phyloP scores from a whole-genome alignment of 1,284 basidiomycete species.

The Fomitopsis pinicola region DNA sequence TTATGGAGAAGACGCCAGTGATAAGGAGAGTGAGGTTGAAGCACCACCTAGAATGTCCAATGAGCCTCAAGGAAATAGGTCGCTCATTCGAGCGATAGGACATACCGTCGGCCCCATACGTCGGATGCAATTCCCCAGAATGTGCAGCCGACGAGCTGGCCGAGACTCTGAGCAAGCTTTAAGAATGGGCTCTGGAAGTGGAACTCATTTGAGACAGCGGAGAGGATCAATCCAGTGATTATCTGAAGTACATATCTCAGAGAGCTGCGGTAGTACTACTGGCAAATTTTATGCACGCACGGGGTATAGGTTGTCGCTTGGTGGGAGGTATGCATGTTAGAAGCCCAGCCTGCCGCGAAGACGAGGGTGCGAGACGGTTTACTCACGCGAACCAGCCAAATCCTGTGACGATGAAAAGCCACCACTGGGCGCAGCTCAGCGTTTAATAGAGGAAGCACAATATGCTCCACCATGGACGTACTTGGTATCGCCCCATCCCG shows the following conservation, averaged over 20 bases:
- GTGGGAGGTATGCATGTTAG: neutral
- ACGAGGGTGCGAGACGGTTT: slow-evolving; percentile 4
- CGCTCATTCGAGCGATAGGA: too few species aligned
- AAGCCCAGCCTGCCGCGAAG: neutral
- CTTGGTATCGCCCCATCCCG: slow-evolving; percentile 72
- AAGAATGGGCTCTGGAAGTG: slow-evolving; percentile 46
- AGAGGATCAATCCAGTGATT: slow-evolving; percentile 47
- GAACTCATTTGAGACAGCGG: slow-evolving; percentile 53
- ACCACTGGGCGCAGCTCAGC: slow-evolving; percentile 31
- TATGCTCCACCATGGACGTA: slow-evolving; percentile 17
- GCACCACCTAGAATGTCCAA: slow-evolving; percentile 33
- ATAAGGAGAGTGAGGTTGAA: slow-evolving; percentile 77
- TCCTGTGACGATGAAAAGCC: slow-evolving; percentile 51
- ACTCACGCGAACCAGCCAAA: slow-evolving; percentile 70
- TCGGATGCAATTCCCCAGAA: slow-evolving; percentile 60
- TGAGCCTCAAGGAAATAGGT: neutral
- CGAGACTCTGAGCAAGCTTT: slow-evolving; percentile 52
- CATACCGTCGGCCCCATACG: slow-evolving; percentile 51
- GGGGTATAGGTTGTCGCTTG: slow-evolving; percentile 1
- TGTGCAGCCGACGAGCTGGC: slow-evolving; percentile 61
- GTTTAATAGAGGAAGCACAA: neutral
- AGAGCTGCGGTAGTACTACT: neutral
- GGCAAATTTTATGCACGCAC: neutral
- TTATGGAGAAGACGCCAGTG: slow-evolving; percentile 61
- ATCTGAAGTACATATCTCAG: slow-evolving; percentile 6